phyloP scores from a whole-genome alignment of 2,329 filamentous ascomycete species.

The Epichloe elymi region DNA sequence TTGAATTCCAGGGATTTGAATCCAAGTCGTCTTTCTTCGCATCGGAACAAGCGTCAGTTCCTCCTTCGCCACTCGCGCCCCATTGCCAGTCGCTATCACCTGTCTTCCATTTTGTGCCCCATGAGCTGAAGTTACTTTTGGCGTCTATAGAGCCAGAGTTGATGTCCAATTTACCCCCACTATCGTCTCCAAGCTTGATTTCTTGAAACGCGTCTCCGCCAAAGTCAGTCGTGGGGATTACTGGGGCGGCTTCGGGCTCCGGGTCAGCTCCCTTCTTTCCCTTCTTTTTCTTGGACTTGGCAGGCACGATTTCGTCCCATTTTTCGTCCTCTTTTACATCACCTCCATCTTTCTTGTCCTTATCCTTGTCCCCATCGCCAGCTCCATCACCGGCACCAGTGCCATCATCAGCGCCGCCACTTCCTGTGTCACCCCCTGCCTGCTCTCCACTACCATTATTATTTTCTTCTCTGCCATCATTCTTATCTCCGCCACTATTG shows the following conservation, averaged over 20 bases:
- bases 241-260: conserved; percentile 16
- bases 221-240: conserved; percentile 22
- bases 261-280: conserved; percentile 14
- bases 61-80: conserved; percentile 16
- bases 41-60: conserved; percentile 18
- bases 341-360: conserved; percentile 21
- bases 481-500: conserved; percentile 3
- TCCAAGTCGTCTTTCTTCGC: conserved; percentile 29
- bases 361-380: conserved; percentile 5
- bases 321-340: conserved; percentile 25
- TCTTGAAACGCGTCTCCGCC: conserved; percentile 48
- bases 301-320: conserved; percentile 15
- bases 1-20: conserved; percentile 36
- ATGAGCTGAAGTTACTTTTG: conserved; percentile 38
- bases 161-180: conserved; percentile 42
- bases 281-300: conserved; percentile 29
- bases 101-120: conserved; percentile 48
- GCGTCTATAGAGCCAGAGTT: conserved; percentile 35
- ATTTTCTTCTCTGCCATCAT: conserved; percentile 1
- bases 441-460: conserved; percentile 7
- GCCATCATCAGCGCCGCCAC: conserved; percentile 1
- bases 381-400: conserved; percentile 1
- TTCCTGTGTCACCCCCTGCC: not conserved
- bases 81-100: conserved; percentile 34
- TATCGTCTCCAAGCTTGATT: conserved; percentile 50